A percentile compares a stretch with the other conserved stretches of the same genome.
Conservation (phyloP, 768 basidiomycete species). For the Peribolospora baueri region DNA sequence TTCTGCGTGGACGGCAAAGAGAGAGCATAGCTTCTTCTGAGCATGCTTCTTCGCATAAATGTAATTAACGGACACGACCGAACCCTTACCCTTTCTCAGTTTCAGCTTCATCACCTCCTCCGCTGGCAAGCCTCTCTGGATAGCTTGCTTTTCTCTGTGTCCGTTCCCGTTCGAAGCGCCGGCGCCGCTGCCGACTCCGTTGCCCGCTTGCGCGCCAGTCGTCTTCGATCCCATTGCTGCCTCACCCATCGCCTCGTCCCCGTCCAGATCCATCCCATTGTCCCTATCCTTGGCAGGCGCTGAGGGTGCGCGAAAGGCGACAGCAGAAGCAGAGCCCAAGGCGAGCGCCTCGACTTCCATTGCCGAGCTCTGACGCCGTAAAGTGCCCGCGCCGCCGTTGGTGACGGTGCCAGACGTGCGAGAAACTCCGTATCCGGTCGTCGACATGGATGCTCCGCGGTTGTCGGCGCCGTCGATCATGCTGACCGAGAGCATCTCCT, state of each 20-base stretch:
- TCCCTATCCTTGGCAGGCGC: too few relatives aligned
- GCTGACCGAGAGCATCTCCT: not conserved
- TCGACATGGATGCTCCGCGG: too few relatives aligned
- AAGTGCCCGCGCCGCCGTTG: conserved; percentile 1
- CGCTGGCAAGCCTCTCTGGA: not conserved
- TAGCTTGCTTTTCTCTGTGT: not conserved
- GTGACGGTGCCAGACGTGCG: too few relatives aligned
- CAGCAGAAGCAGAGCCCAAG: not conserved
- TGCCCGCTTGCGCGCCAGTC: too few relatives aligned
- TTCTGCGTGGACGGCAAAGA: conserved; percentile 24
- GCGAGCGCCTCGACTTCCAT: not conserved
- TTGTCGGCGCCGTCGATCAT: conserved; percentile 8
- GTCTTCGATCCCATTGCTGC: too few relatives aligned
- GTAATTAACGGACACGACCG: not conserved
- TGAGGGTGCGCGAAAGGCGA: too few relatives aligned
- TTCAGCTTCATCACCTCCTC: not conserved
- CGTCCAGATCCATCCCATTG: too few relatives aligned
- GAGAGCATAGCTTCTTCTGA: too few relatives aligned
- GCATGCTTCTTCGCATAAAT: not conserved
- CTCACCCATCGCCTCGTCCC: too few relatives aligned
- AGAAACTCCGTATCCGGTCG: too few relatives aligned
- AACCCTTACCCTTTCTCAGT: not conserved
- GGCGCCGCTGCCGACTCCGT: too few relatives aligned
- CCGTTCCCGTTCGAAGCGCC: not conserved
- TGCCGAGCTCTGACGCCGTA: not conserved